Base-by-base conservation (phyloP, 2,329 filamentous ascomycete genomes). In the Aspergillus clavatus region DNA sequence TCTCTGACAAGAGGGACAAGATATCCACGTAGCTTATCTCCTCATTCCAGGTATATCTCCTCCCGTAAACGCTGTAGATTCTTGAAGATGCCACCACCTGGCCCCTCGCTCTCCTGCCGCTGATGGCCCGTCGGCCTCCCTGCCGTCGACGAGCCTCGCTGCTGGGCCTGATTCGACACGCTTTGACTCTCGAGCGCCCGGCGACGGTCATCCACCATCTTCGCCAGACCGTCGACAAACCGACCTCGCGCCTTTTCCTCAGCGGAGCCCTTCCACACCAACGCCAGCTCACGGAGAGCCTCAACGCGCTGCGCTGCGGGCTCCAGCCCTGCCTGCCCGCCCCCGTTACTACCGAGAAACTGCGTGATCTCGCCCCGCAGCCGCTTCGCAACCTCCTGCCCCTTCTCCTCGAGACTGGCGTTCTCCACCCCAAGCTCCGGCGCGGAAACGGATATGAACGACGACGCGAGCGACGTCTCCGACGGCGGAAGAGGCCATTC, bases 181-280 rank as follows among this genome's bases (percentile, higher is more conserved):
- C 54, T 51, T 50, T 66, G 67, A 42, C 60, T 69, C 37, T 76
- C 75, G 31, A 77, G 46, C 1, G 65, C 65, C 52, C 65, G 75
- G 52, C 73, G 71, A 54, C 74, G 73, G 19, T 96, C 91, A 61
- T 96, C 89, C 1, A 95, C 87, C 68, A 88, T 78, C 72, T 83
- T 89, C 26, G 83, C 82, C 57, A 98, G 66, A 41, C 79, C 78
- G 53, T 97, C 91, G 14, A 98, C 83, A 62, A 96, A 89, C 59
- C 81, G 86, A 7, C 72, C 72, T 42, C 93, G 76, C 5, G 89
- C 88, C 69, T 87, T 94, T 66, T 97, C 93, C 70, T 98, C 93
- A 0, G 87, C 86, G 2, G 93, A 96, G n/a, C 89, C 89, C 64
- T 86, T 91, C 90, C 93, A 98, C 18, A 98, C 83, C n/a, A 71